Base-by-base conservation (phyloP, 805 yeast species). In the Zygosaccharomyces siamensis region DNA sequence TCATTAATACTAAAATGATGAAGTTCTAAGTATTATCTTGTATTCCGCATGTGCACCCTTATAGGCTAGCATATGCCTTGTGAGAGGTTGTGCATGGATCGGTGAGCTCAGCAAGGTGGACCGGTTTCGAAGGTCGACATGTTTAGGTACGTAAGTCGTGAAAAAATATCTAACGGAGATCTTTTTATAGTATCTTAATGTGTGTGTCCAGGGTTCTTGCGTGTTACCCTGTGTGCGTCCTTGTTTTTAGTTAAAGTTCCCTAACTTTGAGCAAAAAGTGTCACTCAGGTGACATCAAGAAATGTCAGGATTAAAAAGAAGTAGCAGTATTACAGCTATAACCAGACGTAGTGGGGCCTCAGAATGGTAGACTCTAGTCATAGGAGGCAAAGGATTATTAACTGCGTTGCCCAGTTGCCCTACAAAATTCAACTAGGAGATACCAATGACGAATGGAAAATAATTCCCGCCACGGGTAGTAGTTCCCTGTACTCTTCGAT, bases 401-500 rank as follows among this genome's bases (percentile, higher is more conserved):
- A 66, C 52, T 65, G 69, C 59, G 69, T 67, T 8, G 57, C 69
- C 5, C 70, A 67, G 54, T 55, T 67, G 24, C 71, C 71, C 3
- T 67, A 62, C 48, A 63, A 59, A 39, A 62, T 67, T 39, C 60
- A 63, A 46, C 46, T 64, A 40, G 59, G 61, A 23, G 66, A 65
- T n/a, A 57, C 55, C 45, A 56, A 58, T 41, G 60, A 62, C 21
- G 52, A 56, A 16, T 83, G 86, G 88, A 75, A 75, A 46, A 78
- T 83, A 37, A 77, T 75, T 46, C 80, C 83, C 35, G 71, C 82
- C 10, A 75, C 93, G 7, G 98, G 98, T 2, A 86, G 87, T 59
- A 81, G 93, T 7, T 95, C 97, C 0, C 70, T 92, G 32, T 83
- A 85, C 60, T 82, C 96, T 3, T 81, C 95, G 14, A 78, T 86